phyloP scores from a whole-genome alignment of 306 rosid species.

The Acacia crassicarpa region DNA sequence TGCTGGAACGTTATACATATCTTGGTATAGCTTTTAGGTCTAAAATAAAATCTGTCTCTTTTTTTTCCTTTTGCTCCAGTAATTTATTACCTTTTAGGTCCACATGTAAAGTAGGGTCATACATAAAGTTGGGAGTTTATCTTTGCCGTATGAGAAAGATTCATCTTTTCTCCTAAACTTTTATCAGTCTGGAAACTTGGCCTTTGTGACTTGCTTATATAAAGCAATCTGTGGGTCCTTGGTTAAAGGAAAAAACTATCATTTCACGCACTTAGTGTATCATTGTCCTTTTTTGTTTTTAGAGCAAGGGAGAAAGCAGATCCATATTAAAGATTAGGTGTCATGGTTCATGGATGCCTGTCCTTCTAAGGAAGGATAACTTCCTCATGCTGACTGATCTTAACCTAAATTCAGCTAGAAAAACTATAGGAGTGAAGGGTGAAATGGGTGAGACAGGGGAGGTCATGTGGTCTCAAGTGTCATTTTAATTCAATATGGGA shows the following conservation, averaged over 20 bases:
- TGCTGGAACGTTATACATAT: conserved; percentile 18
- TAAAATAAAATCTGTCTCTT: not conserved
- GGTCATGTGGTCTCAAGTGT: not conserved
- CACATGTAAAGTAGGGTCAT: conserved; percentile 33
- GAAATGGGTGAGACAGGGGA: not conserved
- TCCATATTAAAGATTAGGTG: conserved; percentile 3
- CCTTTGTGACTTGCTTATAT: conserved; percentile 25
- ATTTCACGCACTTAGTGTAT: conserved; percentile 31
- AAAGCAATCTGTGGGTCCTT: conserved; percentile 41
- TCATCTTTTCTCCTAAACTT: conserved; percentile 27
- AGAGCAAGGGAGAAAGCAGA: not conserved
- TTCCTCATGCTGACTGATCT: conserved; percentile 8
- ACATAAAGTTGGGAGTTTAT: conserved; percentile 33
- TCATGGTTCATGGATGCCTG: not conserved
- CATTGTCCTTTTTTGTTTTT: not conserved
- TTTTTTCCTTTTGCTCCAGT: not conserved
- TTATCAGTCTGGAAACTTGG: conserved; percentile 31
- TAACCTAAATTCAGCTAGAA: not conserved
- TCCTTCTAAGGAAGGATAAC: conserved; percentile 25
- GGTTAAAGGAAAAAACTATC: conserved; percentile 18
- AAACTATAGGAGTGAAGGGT: not conserved
- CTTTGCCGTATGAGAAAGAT: conserved; percentile 25
- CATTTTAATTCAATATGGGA: not conserved
- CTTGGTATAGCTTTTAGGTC: conserved; percentile 23
- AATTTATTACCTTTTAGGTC: conserved; percentile 38